A percentile compares a stretch with the other conserved stretches of the same genome.
Conservation (phyloP, 192 early-diverging fungal genomes). For the Podila epicladia region DNA sequence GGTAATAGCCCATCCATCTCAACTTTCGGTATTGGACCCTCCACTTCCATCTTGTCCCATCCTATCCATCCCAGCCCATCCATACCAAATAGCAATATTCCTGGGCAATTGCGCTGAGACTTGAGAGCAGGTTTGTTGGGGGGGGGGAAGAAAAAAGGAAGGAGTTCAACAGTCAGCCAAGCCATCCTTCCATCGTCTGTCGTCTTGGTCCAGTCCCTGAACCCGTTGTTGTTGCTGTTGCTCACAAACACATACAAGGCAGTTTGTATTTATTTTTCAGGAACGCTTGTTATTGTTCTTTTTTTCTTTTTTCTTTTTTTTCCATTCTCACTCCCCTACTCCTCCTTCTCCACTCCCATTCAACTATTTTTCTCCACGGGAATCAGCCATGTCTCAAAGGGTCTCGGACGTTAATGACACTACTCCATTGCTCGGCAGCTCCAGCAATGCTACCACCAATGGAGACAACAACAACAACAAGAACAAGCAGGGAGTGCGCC, state of each 20-base stretch:
- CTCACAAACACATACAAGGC: background rate
- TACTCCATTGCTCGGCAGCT: conserved; percentile 38
- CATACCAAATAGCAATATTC: no score
- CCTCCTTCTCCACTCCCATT: conserved; percentile 2
- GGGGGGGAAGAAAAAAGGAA: no score
- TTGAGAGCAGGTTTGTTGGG: no score
- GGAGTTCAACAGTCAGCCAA: no score
- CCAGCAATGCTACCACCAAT: conserved; percentile 3
- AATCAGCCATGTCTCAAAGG: background rate
- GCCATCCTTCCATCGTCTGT: no score
- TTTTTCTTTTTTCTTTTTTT: background rate
- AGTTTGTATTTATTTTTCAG: background rate
- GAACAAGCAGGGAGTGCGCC: conserved; percentile 5
- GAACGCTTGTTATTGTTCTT: background rate
- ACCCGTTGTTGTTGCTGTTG: no score
- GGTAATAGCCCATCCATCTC: no score
- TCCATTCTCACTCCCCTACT: background rate
- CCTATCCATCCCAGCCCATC: no score
- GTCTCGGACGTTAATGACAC: conserved; percentile 17
- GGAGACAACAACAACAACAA: background rate
- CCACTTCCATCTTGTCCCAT: no score
- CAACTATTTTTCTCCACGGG: background rate
- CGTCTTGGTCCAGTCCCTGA: no score
- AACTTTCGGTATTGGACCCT: no score
- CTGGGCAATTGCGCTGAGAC: no score